Evolutionary conservation across 2,329 filamentous ascomycete genomes (phyloP).

Genomic region (Rhynchosporium secalis): DNA sequence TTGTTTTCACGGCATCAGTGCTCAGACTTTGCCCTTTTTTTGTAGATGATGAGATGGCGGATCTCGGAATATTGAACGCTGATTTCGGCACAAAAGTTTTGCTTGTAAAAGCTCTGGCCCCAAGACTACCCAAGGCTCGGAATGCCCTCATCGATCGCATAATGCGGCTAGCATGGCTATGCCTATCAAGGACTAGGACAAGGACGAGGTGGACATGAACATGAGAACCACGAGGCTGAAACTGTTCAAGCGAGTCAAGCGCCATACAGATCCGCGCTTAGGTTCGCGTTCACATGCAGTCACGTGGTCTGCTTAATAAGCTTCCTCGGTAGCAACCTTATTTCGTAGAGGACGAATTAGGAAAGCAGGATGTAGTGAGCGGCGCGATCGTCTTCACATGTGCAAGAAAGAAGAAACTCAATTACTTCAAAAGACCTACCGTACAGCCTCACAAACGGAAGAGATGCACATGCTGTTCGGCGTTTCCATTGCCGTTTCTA

Average conservation of each 20-base stretch:
- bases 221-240: not conserved
- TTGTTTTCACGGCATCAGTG: not conserved
- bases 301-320: not conserved
- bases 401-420: no score
- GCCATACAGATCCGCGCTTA: not conserved
- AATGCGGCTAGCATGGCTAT: not conserved
- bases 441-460: not conserved
- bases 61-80: not conserved
- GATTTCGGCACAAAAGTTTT: not conserved
- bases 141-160: conserved; percentile 24
- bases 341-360: no score
- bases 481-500: not conserved
- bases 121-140: not conserved
- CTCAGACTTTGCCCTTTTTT: conserved; percentile 17
- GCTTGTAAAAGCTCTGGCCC: conserved; percentile 9
- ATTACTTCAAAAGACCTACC: no score
- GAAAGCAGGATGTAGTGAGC: no score
- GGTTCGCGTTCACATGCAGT: conserved; percentile 1
- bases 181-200: no score
- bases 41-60: not conserved
- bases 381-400: no score
- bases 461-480: no score
- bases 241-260: not conserved
- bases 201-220: not conserved
- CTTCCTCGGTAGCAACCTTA: no score